A percentile compares a stretch with the other conserved stretches of the same genome.
phyloP scores from a whole-genome alignment of 2,329 filamentous ascomycete species.

The Xylaria hypoxylon region DNA sequence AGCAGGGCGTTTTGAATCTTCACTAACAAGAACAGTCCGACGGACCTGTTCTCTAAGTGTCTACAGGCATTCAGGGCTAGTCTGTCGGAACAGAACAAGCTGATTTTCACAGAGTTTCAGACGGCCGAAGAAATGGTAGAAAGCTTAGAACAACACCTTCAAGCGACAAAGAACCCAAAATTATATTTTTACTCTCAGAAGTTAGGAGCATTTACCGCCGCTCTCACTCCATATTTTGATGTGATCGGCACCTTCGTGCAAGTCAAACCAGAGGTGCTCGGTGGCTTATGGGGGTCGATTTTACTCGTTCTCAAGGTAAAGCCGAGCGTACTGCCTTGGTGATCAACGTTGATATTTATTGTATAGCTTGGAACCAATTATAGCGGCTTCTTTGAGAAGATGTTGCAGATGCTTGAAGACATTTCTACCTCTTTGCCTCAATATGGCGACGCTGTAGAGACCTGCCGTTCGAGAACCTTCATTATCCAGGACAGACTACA shows the following conservation, averaged over 20 bases:
- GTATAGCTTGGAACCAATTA: neutral
- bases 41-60: constrained; percentile 7
- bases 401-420: neutral
- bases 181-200: neutral
- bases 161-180: neutral
- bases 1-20: neutral
- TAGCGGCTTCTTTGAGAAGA: constrained; percentile 3
- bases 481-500: too few relatives aligned
- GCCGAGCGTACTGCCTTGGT: neutral
- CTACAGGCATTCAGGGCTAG: constrained; percentile 1
- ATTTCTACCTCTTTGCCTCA: neutral
- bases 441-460: neutral
- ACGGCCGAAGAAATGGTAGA: neutral
- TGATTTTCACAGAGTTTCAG: neutral
- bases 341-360: neutral
- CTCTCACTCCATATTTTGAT: neutral
- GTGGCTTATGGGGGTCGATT: neutral
- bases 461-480: too few relatives aligned
- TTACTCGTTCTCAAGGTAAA: neutral
- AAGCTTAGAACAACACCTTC: neutral
- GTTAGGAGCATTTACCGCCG: neutral
- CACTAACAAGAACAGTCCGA: neutral
- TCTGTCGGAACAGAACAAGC: neutral
- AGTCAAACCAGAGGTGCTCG: constrained; percentile 3
- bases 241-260: neutral